A percentile compares a stretch with the other conserved stretches of the same genome.
Evolutionary conservation across 2,329 filamentous ascomycete genomes (phyloP).

Genomic region (Emydomyces testavorans): DNA sequence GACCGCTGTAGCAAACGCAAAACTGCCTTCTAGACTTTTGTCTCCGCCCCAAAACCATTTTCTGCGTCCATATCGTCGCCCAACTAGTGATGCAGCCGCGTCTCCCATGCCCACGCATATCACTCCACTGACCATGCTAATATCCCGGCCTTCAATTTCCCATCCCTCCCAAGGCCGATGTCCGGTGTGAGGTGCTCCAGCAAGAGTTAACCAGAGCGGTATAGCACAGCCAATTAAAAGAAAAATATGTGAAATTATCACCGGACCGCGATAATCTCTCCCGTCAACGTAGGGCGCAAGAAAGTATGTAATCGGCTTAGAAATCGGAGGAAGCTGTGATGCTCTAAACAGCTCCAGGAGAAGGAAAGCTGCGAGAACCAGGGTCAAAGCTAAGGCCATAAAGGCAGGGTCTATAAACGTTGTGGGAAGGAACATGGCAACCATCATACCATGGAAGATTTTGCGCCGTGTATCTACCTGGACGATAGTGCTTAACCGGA

Average conservation of each 20-base stretch:
- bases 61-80: constrained; percentile 67
- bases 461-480: constrained; percentile 95
- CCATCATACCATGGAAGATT: constrained; percentile 98
- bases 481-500: constrained; percentile 61
- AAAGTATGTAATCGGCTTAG: constrained; percentile 73
- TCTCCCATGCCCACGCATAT: constrained; percentile 93
- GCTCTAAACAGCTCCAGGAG: constrained; percentile 81
- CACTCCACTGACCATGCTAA: constrained; percentile 84
- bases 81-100: constrained; percentile 81
- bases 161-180: constrained; percentile 53
- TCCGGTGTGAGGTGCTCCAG: constrained; percentile 51
- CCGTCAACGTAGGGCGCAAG: constrained; percentile 91
- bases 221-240: constrained; percentile 89
- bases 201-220: constrained; percentile 79
- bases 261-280: constrained; percentile 79
- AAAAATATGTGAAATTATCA: constrained; percentile 94
- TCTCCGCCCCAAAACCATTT: constrained; percentile 98
- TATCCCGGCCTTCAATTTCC: constrained; percentile 61
- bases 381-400: constrained; percentile 62
- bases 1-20: constrained; percentile 73
- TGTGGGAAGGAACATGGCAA: constrained; percentile 81
- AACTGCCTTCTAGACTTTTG: constrained; percentile 79
- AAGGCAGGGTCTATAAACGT: constrained; percentile 80
- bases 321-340: constrained; percentile 80
- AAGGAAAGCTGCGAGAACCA: constrained; percentile 74